Percentiles rank a stretch among this genome's conserved stretches.
Conservation (phyloP, 2,329 filamentous ascomycete species). For the Parascedosporium putredinis region DNA sequence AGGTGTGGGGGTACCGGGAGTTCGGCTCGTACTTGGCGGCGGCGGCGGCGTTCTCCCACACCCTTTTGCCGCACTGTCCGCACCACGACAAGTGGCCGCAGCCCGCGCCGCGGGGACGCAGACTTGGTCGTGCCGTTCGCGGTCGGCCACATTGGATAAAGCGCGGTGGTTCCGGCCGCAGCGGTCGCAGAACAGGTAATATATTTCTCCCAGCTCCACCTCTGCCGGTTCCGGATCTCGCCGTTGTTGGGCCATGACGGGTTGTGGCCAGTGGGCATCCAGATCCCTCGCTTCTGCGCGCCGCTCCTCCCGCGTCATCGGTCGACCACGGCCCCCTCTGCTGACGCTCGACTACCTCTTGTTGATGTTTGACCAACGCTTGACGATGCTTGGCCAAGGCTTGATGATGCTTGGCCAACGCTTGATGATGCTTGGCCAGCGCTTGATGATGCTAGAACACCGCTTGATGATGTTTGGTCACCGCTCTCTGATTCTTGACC, state of each 20-base stretch:
- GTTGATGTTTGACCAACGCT: too few relatives aligned
- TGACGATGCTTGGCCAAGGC: too few relatives aligned
- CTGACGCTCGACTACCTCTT: too few relatives aligned
- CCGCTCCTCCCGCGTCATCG: neutral
- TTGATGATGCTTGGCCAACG: too few relatives aligned
- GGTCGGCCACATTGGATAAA: constrained; percentile 11
- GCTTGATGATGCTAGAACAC: too few relatives aligned
- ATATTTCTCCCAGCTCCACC: constrained; percentile 11
- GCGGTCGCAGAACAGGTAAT: constrained; percentile 16
- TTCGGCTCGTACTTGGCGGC: constrained; percentile 6
- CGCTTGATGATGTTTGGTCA: too few relatives aligned
- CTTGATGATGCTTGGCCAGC: too few relatives aligned
- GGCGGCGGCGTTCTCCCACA: constrained; percentile 10
- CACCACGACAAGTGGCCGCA: constrained; percentile 13
- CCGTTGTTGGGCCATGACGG: neutral
- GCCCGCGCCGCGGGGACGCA: constrained; percentile 14
- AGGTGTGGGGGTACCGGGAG: constrained; percentile 12
- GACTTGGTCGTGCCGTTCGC: constrained; percentile 13
- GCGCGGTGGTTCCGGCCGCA: constrained; percentile 15
- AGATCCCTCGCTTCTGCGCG: neutral
- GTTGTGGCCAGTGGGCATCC: constrained; percentile 4
- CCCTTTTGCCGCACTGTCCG: constrained; percentile 11
- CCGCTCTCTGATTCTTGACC: too few relatives aligned
- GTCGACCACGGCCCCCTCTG: neutral
- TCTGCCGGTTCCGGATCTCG: constrained; percentile 5